Percentiles rank a stretch among this genome's conserved stretches.
Evolutionary conservation across 2,329 filamentous ascomycete species (phyloP).

Genomic region (Sporothrix mexicana): DNA sequence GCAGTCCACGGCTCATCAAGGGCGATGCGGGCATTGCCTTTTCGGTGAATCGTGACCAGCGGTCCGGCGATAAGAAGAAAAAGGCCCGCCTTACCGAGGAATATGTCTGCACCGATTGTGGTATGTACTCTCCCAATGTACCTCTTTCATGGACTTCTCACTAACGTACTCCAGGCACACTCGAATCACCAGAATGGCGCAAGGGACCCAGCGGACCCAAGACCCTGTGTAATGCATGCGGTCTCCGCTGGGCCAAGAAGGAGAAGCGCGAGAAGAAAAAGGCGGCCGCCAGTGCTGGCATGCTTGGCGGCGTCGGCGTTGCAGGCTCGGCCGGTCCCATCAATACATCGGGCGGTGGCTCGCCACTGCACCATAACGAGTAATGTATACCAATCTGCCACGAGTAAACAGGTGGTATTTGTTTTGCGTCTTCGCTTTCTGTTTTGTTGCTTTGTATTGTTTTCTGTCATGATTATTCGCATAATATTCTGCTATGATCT

Average conservation of each 20-base stretch:
- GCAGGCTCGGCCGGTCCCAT: conserved; percentile 7
- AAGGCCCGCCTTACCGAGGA: conserved; percentile 84
- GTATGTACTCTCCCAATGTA: conserved; percentile 53
- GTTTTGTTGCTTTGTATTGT: background rate
- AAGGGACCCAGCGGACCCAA: conserved; percentile 93
- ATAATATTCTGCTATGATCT: background rate
- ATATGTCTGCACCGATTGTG: conserved; percentile 95
- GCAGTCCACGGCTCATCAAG: conserved; percentile 78
- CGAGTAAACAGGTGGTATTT: background rate
- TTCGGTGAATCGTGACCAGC: conserved; percentile 75
- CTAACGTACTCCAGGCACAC: conserved; percentile 46
- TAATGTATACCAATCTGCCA: background rate
- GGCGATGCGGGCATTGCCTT: conserved; percentile 89
- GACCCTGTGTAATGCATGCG: conserved; percentile 94
- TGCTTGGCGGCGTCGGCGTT: background rate
- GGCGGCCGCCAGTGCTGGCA: conserved; percentile 36
- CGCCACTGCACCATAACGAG: conserved; percentile 19
- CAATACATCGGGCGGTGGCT: background rate
- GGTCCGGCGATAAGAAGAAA: conserved; percentile 80
- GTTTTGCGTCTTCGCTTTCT: background rate
- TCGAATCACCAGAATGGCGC: conserved; percentile 94
- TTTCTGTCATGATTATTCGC: background rate
- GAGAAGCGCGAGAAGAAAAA: conserved; percentile 69
- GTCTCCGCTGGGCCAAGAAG: conserved; percentile 76
- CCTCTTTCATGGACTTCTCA: background rate